phyloP scores from a whole-genome alignment of 768 basidiomycete genomes.

The Omphalotus guepiniiformis region DNA sequence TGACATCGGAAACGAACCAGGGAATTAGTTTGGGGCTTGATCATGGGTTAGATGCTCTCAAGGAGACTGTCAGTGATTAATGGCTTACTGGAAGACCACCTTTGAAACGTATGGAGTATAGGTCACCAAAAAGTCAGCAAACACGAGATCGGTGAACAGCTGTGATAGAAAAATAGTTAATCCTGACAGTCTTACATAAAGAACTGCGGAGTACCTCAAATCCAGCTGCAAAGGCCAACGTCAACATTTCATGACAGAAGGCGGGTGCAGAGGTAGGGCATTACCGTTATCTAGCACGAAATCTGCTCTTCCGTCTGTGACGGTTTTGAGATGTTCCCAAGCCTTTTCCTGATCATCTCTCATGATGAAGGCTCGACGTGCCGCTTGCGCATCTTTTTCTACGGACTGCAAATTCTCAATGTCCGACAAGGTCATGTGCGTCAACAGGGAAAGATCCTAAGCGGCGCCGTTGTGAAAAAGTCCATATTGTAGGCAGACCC shows the following conservation, averaged over 20 bases:
- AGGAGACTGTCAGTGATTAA: not conserved
- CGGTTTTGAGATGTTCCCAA: constrained; percentile 65
- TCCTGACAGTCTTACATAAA: not conserved
- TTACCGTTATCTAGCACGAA: constrained; percentile 90
- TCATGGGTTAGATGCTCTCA: not conserved
- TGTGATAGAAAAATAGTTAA: constrained; percentile 23
- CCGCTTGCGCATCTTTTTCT: constrained; percentile 74
- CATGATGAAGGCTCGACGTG: constrained; percentile 75
- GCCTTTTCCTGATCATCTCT: constrained; percentile 73
- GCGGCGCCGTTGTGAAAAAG: not conserved
- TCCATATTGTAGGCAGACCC: not conserved
- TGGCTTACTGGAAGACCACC: constrained; percentile 85
- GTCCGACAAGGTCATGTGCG: constrained; percentile 78
- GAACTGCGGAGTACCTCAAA: constrained; percentile 61
- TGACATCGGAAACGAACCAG: constrained; percentile 97
- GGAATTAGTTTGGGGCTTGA: constrained; percentile 87
- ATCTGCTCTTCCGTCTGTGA: constrained; percentile 63
- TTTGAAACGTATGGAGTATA: constrained; percentile 78
- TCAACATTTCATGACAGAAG: not conserved
- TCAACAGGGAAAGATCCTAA: constrained; percentile 89
- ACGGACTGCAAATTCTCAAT: constrained; percentile 81
- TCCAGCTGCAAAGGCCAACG: constrained; percentile 52
- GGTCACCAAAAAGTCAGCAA: constrained; percentile 90
- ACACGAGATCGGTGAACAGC: constrained; percentile 91
- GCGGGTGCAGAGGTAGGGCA: not conserved